Conservation (phyloP, 768 basidiomycete species). For the Lentinula guzmanii region DNA sequence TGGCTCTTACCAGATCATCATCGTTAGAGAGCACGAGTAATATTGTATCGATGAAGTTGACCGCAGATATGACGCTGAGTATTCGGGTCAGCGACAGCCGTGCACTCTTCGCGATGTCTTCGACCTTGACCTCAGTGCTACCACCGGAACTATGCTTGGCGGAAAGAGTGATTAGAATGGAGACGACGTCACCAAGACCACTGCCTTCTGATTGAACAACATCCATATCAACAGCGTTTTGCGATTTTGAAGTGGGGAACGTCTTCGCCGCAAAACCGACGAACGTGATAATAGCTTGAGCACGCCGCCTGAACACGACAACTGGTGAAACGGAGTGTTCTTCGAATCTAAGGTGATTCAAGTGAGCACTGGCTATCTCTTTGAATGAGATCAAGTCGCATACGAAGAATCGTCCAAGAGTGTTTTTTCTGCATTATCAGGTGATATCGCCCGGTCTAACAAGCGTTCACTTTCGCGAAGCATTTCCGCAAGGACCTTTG, state of each 20-base stretch:
- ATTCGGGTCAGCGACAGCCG: constrained; percentile 46
- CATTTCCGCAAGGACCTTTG: constrained; percentile 56
- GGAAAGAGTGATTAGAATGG: constrained; percentile 43
- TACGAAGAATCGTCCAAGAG: constrained; percentile 59
- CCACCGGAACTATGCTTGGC: constrained; percentile 23
- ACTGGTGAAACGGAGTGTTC: constrained; percentile 44
- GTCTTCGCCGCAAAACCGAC: constrained; percentile 46
- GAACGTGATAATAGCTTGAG: constrained; percentile 64
- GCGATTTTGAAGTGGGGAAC: constrained; percentile 13
- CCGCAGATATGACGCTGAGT: constrained; percentile 61
- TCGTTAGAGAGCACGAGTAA: constrained; percentile 49
- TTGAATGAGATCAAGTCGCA: constrained; percentile 12
- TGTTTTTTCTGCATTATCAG: constrained; percentile 29
- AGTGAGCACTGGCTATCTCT: neutral
- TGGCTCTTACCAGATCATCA: constrained; percentile 40
- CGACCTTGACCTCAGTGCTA: constrained; percentile 27
- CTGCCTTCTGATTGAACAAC: constrained; percentile 12
- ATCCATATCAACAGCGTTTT: neutral
- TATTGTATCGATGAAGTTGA: constrained; percentile 59
- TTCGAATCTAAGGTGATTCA: constrained; percentile 39
- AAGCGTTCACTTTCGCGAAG: constrained; percentile 64
- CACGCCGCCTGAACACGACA: constrained; percentile 47
- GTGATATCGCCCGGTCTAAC: constrained; percentile 31
- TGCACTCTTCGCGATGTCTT: constrained; percentile 40
- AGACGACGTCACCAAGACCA: constrained; percentile 36